phyloP scores from a whole-genome alignment of 768 basidiomycete species.

The Russula sp. region DNA sequence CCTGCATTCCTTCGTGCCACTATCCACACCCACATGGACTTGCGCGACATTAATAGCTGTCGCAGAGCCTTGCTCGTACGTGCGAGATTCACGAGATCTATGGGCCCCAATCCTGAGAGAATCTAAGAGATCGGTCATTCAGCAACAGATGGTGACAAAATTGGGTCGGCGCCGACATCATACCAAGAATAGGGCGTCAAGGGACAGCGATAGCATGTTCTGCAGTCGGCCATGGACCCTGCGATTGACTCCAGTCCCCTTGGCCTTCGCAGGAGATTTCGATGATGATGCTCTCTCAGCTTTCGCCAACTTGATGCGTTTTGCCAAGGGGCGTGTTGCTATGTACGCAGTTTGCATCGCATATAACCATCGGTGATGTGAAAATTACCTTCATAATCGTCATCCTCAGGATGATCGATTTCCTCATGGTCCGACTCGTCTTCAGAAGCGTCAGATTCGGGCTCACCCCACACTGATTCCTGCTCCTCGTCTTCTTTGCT shows the following conservation, averaged over 20 bases:
- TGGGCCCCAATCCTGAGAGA: constrained; percentile 19
- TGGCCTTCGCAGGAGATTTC: constrained; percentile 5
- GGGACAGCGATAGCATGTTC: constrained; percentile 23
- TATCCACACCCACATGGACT: constrained; percentile 25
- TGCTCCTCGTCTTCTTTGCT: constrained; percentile 1
- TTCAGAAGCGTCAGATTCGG: constrained; percentile 5
- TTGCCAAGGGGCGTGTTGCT: background rate
- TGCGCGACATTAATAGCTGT: constrained; percentile 28
- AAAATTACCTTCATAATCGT: constrained; percentile 11
- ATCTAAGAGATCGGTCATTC: constrained; percentile 6
- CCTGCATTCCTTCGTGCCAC: constrained; percentile 14
- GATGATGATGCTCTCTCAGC: constrained; percentile 1
- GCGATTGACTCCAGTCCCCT: background rate
- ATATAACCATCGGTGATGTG: background rate
- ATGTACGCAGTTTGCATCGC: background rate
- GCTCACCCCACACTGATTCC: constrained; percentile 2
- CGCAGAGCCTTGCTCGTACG: constrained; percentile 29
- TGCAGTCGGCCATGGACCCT: constrained; percentile 25
- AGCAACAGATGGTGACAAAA: background rate
- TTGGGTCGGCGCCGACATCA: background rate
- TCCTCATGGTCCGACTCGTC: constrained; percentile 4
- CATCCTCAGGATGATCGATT: background rate
- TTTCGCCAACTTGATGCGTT: constrained; percentile 18
- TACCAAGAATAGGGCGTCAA: constrained; percentile 28
- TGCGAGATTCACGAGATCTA: constrained; percentile 25